A percentile compares a stretch with the other conserved stretches of the same genome.
Evolutionary conservation across 495 filamentous ascomycete species (phyloP).

Genomic region (Trichoderma parareesei): DNA sequence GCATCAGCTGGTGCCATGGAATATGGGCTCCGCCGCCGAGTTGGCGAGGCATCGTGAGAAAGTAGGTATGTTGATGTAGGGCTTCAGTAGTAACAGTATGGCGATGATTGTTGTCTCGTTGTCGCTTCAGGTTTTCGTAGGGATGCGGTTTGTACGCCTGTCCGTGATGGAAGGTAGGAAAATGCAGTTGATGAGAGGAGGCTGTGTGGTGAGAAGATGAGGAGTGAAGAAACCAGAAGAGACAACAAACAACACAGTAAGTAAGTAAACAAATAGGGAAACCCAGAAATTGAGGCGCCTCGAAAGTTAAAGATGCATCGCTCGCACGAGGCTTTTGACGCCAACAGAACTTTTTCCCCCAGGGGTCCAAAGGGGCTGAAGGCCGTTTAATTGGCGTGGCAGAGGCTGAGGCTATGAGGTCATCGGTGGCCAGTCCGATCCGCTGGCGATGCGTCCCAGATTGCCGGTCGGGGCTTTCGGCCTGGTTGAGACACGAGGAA

Average conservation of each 20-base stretch:
- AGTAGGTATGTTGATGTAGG: background rate
- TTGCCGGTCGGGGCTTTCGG: background rate
- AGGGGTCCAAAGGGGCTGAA: constrained; percentile 2
- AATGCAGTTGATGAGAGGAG: background rate
- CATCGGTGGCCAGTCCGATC: background rate
- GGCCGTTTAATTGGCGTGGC: background rate
- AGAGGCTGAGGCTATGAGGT: constrained; percentile 2
- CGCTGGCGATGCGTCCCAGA: background rate
- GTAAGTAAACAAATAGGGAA: background rate
- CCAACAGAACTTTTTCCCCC: background rate
- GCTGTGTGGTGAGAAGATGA: background rate
- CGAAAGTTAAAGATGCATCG: background rate
- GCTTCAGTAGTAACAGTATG: no score
- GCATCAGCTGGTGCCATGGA: background rate
- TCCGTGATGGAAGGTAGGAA: no score
- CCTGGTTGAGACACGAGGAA: background rate
- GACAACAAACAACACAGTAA: background rate
- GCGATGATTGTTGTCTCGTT: background rate
- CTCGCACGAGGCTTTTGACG: background rate
- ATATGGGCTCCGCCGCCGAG: constrained; percentile 9
- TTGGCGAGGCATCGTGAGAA: constrained; percentile 1
- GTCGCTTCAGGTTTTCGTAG: background rate
- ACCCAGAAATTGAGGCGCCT: background rate
- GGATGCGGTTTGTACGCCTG: background rate
- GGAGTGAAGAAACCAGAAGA: background rate